Evolutionary conservation across 768 basidiomycete genomes (phyloP).

Genomic region (Phlebiopsis flavidoalba): DNA sequence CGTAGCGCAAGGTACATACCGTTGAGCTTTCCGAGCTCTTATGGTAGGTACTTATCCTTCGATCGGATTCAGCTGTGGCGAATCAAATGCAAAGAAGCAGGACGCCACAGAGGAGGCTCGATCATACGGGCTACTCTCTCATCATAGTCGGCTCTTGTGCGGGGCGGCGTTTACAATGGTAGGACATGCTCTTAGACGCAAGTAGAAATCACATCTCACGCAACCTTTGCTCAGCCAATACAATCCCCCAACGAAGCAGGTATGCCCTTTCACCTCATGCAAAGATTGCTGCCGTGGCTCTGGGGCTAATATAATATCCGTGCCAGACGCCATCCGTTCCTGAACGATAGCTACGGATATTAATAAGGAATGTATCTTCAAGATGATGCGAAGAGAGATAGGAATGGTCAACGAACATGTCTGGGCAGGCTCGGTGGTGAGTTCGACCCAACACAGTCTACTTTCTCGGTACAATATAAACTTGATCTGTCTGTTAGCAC

Average conservation of each 20-base stretch:
- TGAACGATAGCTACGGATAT: constrained; percentile 76
- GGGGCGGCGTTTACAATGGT: constrained; percentile 70
- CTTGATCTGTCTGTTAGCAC: constrained; percentile 28
- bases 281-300: constrained; percentile 71
- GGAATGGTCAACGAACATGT: constrained; percentile 59
- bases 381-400: constrained; percentile 47
- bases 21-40: too few relatives aligned
- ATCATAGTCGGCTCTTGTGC: constrained; percentile 76
- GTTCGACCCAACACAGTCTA: constrained; percentile 10
- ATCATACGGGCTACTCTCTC: constrained; percentile 76
- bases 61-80: constrained; percentile 46
- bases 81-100: constrained; percentile 73
- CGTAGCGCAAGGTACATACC: constrained; percentile 49
- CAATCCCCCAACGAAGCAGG: constrained; percentile 81
- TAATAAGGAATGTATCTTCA: constrained; percentile 69
- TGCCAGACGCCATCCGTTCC: constrained; percentile 65
- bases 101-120: constrained; percentile 61
- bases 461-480: neutral
- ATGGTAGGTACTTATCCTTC: neutral
- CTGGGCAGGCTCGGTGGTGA: constrained; percentile 62
- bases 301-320: constrained; percentile 75
- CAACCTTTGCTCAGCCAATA: constrained; percentile 52
- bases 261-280: constrained; percentile 73
- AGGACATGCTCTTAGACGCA: constrained; percentile 10
- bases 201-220: neutral